phyloP scores from a whole-genome alignment of 2,329 filamentous ascomycete genomes.

The Fusarium pseudograminearum region DNA sequence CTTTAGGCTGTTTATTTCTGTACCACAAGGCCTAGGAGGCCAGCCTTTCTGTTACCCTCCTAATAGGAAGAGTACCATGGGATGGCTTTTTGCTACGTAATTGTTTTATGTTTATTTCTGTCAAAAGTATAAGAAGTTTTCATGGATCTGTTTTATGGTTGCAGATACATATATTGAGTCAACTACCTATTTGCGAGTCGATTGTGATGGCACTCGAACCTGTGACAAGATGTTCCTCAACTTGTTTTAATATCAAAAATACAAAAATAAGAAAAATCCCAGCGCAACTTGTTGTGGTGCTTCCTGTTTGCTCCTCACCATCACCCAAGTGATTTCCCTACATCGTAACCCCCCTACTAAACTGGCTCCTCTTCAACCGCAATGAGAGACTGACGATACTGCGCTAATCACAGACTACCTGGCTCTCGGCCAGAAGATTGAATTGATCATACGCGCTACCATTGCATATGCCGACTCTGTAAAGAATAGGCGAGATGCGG shows the following conservation, averaged over 20 bases:
- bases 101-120: constrained; percentile 26
- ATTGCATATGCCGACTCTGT: constrained; percentile 16
- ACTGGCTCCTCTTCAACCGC: background rate
- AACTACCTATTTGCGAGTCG: background rate
- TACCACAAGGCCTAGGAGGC: too few relatives aligned
- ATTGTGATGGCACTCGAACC: background rate
- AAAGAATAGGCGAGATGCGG: constrained; percentile 10
- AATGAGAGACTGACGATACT: accelerated
- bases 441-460: constrained; percentile 3
- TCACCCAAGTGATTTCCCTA: background rate
- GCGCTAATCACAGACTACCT: constrained; percentile 29
- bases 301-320: background rate
- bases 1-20: too few relatives aligned
- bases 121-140: constrained; percentile 25
- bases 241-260: background rate
- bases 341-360: too few relatives aligned
- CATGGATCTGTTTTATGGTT: background rate
- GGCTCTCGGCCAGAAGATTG: constrained; percentile 11
- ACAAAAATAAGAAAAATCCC: too few relatives aligned
- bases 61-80: constrained; percentile 4
- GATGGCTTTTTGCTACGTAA: constrained; percentile 24
- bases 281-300: background rate
- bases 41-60: too few relatives aligned
- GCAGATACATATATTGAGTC: background rate
- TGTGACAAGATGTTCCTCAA: background rate